Evolutionary conservation across 2,329 filamentous ascomycete species (phyloP), one percentile per base, ranked within the genome.

Genomic region (Phyllosticta citrichinensis): DNA sequence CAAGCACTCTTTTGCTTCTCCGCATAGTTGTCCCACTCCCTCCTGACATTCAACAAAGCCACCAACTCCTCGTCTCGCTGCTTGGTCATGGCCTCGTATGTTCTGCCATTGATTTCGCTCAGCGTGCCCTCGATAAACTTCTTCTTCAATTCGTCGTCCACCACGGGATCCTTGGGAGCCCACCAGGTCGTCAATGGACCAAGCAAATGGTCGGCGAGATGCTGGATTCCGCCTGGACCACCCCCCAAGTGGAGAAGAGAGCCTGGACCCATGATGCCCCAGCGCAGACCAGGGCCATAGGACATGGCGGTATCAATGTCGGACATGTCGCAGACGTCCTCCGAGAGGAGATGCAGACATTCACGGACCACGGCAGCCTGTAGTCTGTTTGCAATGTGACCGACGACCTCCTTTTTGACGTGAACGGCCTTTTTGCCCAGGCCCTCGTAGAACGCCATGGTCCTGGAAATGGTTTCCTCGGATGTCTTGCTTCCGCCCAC

Each of bases 331-430:
- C 63, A 65, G 8, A 64, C 62, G 17, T 65, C 62, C 20, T 62
- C 60, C 47, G 63, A 57, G 14, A 66, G 25, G 33, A 67, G 62
- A 35, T 63, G 58, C n/a, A 65, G 55, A 27, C 63, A 62, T 30
- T 67, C 65, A 24, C 65, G 62, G 33, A 61, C 40, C 17, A 68
- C 33, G 12, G 66, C 67, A 2, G 66, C 65, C 33, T 80, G 77
- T 0, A 80, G 71, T 6, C 78, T 70, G 66, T 80, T 80, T 17
- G 76, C 77, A 8, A 79, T 70, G 60, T 76, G 75, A 0, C 77
- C 77, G 2, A 73, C 69, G 0, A 73, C 70, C 63, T 80, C 77
- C 54, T 76, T 71, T 59, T 71, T 69, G 22, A 79, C 68, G 22
- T 73, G 67, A 1, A 77, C 69, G 0, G 77, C 70, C 20, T 72